Evolutionary conservation across 2,329 filamentous ascomycete species (phyloP).

Genomic region (Trichophyton mentagrophytes): DNA sequence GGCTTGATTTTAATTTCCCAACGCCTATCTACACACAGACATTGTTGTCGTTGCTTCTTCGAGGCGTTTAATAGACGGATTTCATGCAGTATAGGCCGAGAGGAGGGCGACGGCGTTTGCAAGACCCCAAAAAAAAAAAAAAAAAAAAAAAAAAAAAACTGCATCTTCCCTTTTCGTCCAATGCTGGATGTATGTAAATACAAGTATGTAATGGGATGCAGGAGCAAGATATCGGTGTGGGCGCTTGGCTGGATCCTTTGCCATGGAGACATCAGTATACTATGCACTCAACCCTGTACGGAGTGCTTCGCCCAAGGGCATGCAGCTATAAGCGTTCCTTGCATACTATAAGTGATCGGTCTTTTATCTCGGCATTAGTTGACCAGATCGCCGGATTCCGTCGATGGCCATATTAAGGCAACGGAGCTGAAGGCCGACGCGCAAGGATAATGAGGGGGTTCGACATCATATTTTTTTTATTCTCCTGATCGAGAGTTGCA

Average conservation of each 20-base stretch:
- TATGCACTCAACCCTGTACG: background rate
- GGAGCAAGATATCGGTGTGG: background rate
- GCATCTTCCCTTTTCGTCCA: background rate
- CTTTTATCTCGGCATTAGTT: background rate
- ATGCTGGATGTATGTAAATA: too few species aligned
- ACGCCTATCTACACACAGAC: background rate
- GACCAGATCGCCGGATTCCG: conserved; percentile 1
- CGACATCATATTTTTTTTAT: background rate
- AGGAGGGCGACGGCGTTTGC: background rate
- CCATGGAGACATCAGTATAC: background rate
- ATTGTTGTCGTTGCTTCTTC: background rate
- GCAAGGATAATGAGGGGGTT: background rate
- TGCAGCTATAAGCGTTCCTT: background rate
- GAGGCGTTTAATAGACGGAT: background rate
- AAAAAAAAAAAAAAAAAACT: too few species aligned
- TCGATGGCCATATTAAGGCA: background rate
- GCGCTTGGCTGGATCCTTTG: background rate
- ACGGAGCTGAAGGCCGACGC: background rate
- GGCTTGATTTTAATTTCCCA: too few species aligned
- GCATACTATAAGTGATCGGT: background rate
- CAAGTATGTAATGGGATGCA: too few species aligned
- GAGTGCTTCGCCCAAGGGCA: background rate
- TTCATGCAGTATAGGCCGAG: background rate
- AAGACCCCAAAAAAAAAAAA: too few species aligned
- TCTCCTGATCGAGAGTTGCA: background rate